phyloP scores from a whole-genome alignment of 129 eudicot species.

The Heracleum sosnowskyi region DNA sequence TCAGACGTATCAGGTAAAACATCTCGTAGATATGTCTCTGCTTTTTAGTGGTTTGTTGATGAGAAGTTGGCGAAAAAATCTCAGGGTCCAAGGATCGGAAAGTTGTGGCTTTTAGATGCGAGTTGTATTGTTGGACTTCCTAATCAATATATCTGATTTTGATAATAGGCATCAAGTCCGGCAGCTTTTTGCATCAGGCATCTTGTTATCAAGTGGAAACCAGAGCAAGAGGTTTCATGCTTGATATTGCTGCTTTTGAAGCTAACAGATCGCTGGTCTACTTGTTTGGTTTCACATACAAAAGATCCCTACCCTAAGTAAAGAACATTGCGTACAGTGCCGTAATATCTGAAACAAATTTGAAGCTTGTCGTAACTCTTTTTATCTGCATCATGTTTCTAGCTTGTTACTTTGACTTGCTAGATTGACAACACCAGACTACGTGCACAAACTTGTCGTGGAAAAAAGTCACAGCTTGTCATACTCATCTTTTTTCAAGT shows the following conservation, averaged over 20 bases:
- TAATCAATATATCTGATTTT: not conserved
- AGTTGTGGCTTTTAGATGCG: too few relatives aligned
- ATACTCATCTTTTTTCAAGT: too few relatives aligned
- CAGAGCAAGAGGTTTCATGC: conserved; percentile 64
- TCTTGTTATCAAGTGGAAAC: conserved; percentile 65
- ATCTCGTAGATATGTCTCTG: not conserved
- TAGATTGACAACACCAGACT: conserved; percentile 34
- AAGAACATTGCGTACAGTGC: conserved; percentile 55
- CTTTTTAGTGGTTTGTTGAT: not conserved
- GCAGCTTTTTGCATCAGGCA: conserved; percentile 55
- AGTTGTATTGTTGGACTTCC: not conserved
- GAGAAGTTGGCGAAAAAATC: not conserved
- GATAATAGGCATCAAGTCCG: conserved; percentile 22
- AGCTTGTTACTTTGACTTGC: not conserved
- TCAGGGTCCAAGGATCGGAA: not conserved
- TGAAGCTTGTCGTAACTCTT: not conserved
- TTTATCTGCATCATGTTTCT: not conserved
- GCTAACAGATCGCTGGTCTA: conserved; percentile 44
- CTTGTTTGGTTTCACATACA: conserved; percentile 49
- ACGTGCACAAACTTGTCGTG: conserved; percentile 19
- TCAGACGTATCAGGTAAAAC: conserved; percentile 50
- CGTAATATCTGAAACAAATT: conserved; percentile 20
- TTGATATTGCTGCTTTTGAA: conserved; percentile 62
- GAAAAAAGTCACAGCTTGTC: conserved; percentile 35
- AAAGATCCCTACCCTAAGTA: conserved; percentile 32